A percentile compares a stretch with the other conserved stretches of the same genome.
Conservation (phyloP, 177 flowering plant genomes). For the Vitis hybrid region DNA sequence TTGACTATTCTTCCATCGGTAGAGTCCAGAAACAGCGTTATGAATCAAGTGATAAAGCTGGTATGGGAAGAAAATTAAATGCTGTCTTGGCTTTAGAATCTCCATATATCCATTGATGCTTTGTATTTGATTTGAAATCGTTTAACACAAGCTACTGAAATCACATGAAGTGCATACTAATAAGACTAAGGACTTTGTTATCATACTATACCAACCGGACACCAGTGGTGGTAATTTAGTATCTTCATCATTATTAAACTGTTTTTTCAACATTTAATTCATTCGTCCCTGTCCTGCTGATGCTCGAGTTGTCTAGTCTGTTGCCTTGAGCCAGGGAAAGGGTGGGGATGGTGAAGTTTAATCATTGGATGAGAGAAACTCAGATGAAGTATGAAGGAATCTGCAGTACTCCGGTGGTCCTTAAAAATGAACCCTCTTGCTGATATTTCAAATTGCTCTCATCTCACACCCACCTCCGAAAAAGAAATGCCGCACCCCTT, state of each 20-base stretch:
- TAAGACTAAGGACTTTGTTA: too few species aligned
- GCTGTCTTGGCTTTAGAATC: background rate
- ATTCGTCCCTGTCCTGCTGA: too few species aligned
- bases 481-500: background rate
- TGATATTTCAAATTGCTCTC: conserved; percentile 9
- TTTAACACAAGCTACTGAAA: too few species aligned
- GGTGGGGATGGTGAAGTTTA: background rate
- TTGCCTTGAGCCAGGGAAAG: background rate
- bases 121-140: background rate
- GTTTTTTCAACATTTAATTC: too few species aligned
- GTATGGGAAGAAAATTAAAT: background rate
- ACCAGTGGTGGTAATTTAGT: too few species aligned
- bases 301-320: background rate
- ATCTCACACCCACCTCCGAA: background rate
- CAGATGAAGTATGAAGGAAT: background rate
- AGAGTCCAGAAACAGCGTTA: background rate
- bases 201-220: too few species aligned
- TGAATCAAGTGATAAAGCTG: background rate
- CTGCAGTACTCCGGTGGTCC: conserved; percentile 1
- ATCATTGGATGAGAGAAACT: conserved; percentile 7
- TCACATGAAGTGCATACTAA: too few species aligned
- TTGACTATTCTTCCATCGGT: background rate
- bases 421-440: background rate
- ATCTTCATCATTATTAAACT: too few species aligned
- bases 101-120: background rate